Base-by-base conservation (phyloP, 371 early-diverging fungal species). In the Nematocida sp. region DNA sequence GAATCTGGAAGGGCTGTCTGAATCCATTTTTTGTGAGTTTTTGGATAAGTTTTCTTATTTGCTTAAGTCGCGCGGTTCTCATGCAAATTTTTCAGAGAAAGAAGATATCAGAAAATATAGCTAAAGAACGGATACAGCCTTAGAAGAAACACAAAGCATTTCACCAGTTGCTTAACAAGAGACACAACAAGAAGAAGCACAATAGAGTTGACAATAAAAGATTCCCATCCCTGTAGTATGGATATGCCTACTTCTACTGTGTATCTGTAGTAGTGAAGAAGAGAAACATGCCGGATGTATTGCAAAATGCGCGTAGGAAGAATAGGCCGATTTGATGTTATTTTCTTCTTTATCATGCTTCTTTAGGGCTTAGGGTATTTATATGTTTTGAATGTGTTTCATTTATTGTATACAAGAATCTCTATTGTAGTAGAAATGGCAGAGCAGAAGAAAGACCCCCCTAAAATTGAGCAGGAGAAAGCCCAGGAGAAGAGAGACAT, bases 201-300 rank as follows among this genome's bases (percentile, higher is more conserved):
- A 51, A 78, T 65, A n/a, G 76, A 63, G 51, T 78, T 77, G 23
- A 80, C 78, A 60, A 80, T 51, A 28, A 50, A 59, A 33, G 55
- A 50, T 39, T 80, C 81, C 57, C 64, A 78, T 16, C 65, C 56
- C 11, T 77, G 65, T 23, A 80, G 45, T 1, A 42, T 30, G 23
- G 68, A 65, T 23, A 80, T 71, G 50, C 81, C 81, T 33, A 78
- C 71, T 67, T 80, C 81, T 9, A 68, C 65, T 18, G 76, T 51
- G 35, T 77, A 76, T 53, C 78, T 61, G 69, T 80, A 80, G 50
- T 78, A 78, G 28, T 26, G 59, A 1, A 61, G 51, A 13, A 47
- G 18, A 2, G 33, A 13, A 18, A 7, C 11, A 1, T 45, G 47
- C 20, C 75, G 3, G 9, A 71, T 11, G 32, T 59, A 61, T 51